Base-by-base conservation (phyloP, 257 asterid species). In the Verbena officinalis region DNA sequence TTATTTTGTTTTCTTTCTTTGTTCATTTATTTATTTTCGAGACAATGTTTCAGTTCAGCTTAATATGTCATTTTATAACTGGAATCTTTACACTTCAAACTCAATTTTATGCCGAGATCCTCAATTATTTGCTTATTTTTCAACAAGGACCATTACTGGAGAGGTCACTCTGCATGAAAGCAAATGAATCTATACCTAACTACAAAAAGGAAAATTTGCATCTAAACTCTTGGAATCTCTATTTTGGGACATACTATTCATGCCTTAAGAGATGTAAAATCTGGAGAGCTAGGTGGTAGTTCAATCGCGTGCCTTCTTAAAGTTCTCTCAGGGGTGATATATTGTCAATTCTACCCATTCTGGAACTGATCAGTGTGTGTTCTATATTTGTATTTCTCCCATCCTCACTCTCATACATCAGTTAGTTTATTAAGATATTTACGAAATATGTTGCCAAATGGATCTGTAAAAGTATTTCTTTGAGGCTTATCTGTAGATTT, bases 181-280 rank as follows among this genome's bases (percentile, higher is more conserved):
- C 55, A 69, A 62, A 57, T 77, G 65, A 64, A 48, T n/a, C n/a
- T n/a, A n/a, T n/a, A n/a, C 40, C 48, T 19, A 52, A 55, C 58
- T n/a, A 27, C 19, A 64, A 64, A 33, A 16, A 30, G 30, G 22
- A 33, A 22, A 59, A 10, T 10, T 40, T 16, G 49, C 0, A 19
- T 21, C 54, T 30, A 22, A 4, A 16, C 48, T 22, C 2, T 22
- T 23, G 62, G 51, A 59, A 22, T 19, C 16, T 19, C 58, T n/a
- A n/a, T 21, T 15, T 46, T 48, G 21, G 31, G 38, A 59, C 17
- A 21, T 17, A 19, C 13, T 5, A 45, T 46, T n/a, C 45, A 15
- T 19, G 39, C 31, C 53, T 23, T 9, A 5, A 45, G 30, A 39
- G 23, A n/a, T 33, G 40, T 23, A 34, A 54, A 66, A 27, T 7